Base-by-base conservation (phyloP, 2,329 filamentous ascomycete genomes). In the Podosphaera aphanis region DNA sequence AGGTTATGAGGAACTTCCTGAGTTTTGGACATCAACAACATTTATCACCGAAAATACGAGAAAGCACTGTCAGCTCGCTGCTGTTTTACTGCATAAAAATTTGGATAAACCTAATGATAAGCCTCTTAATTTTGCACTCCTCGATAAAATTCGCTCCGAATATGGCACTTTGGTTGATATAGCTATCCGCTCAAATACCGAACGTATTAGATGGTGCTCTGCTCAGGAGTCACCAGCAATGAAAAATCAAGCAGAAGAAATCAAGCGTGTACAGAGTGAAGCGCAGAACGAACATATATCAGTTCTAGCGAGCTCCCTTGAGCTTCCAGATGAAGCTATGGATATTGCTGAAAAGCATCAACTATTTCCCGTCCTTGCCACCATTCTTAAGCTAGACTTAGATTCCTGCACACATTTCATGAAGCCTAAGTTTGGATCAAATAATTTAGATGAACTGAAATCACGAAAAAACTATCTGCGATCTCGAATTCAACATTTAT, bases 1-100 rank as follows among this genome's bases (percentile, higher is more conserved):
- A 15, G 71, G 73, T 39, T 86, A 84, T 56, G 69, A 77, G 18
- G 73, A 69, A 10, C 67, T 94, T 7, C 73, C 79, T 0, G 77
- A 83, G 49, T 81, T 86, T 39, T 98, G 90, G 90, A 94, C 86
- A 0, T 85, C 83, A 15, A 74, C 71, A 52, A 61, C 64, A 38
- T 73, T 68, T 50, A 65, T 77, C 46, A 70, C 74, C 44, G 76
- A 76, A 57, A 77, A 77, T 49, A 55, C 68, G 11, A 72, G 73
- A 55, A 71, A 73, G 16, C 65, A 77, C 15, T 63, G 73, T 20
- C 70, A 77, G 50, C 65, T 79, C 16, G 67, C 67, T 10, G 50
- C 50, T 5, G 43, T 49, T 11, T 48, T 59, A 27, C 40, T 59
- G n/a, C 52, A 48, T 37, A 55, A 58, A 43, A 61, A 55, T 51